A percentile compares a stretch with the other conserved stretches of the same genome.
phyloP scores from a whole-genome alignment of 352 stramenopile genomes.

The Phytophthora idaei region DNA sequence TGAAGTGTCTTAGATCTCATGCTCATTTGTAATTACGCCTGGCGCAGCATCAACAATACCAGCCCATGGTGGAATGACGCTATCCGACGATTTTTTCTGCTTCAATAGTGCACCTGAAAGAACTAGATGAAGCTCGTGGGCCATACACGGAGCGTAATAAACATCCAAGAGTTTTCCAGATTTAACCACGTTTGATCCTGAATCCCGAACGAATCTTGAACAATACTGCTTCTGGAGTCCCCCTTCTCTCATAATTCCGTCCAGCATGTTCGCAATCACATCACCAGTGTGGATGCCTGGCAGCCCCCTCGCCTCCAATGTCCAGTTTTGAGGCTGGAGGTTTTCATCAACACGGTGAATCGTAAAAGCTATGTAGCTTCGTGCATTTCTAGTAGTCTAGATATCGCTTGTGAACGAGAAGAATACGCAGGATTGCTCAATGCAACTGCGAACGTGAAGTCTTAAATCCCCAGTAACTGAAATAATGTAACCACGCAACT shows the following conservation, averaged over 20 bases:
- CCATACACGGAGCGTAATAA: neutral
- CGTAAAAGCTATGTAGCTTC: conserved; percentile 3
- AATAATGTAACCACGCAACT: neutral
- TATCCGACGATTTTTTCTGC: neutral
- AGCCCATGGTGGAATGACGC: neutral
- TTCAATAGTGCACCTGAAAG: neutral
- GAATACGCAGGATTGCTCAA: conserved; percentile 2
- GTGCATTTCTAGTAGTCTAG: conserved; percentile 15
- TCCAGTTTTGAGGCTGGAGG: conserved; percentile 14
- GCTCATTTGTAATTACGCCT: neutral
- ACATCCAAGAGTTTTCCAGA: neutral
- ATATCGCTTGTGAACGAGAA: conserved; percentile 19
- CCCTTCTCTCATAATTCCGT: no score
- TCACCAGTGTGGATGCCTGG: no score
- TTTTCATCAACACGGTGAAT: conserved; percentile 15
- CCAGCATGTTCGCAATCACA: no score
- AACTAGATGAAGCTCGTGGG: conserved; percentile 3
- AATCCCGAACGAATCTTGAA: neutral
- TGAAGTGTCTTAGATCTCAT: neutral
- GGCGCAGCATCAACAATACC: neutral
- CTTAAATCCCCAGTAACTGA: neutral
- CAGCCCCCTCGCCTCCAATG: neutral
- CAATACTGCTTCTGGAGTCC: neutral
- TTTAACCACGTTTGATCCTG: conserved; percentile 6
- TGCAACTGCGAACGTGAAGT: neutral